Base-by-base conservation (phyloP, 1,284 basidiomycete genomes). In the Ustilago shanxiensis region DNA sequence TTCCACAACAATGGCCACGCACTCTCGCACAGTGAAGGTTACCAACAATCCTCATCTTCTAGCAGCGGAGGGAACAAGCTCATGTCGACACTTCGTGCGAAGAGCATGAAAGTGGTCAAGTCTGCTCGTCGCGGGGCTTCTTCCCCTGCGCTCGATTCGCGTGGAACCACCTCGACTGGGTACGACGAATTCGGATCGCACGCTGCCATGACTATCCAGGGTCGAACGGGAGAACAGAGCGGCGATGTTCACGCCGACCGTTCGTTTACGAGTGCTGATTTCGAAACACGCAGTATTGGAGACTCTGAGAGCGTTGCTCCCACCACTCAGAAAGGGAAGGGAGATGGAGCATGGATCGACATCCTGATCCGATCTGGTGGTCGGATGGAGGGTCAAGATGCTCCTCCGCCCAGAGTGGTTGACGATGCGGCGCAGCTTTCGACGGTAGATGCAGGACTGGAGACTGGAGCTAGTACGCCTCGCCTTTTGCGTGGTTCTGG, bases 271-370 rank as follows among this genome's bases (percentile, higher is more conserved):
- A 79, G 79, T 49, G 70, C 73, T 6, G 81, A 83, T 51, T 82
- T 73, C 35, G 80, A 83, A 59, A 80, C 80, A 37, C 61, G 72
- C 31, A 80, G 77, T 29, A 53, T 83, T 4, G 65, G 53, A 20
- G 65, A 52, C 5, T 74, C 72, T 22, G 56, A 13, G 11, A 66
- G 65, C 44, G 20, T 59, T 35, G 35, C 58, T 20, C 41, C 20
- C 18, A 44, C 20, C 41, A 18, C 41, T n/a, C 51, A 37, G 26
- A 20, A 53, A 22, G 61, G 63, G 35, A 75, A 68, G 0, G 7
- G 35, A 5, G 60, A 72, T n/a, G 80, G 82, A 44, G 62, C 73
- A 1, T 83, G 82, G 82, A 59, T 83, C 44, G 82, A 83, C 55
- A 71, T 83, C 44, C 20, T 79, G 59, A 52, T 80, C 39, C 68